Conservation (phyloP, 352 stramenopile species). For the Globisporangium viniferum region DNA sequence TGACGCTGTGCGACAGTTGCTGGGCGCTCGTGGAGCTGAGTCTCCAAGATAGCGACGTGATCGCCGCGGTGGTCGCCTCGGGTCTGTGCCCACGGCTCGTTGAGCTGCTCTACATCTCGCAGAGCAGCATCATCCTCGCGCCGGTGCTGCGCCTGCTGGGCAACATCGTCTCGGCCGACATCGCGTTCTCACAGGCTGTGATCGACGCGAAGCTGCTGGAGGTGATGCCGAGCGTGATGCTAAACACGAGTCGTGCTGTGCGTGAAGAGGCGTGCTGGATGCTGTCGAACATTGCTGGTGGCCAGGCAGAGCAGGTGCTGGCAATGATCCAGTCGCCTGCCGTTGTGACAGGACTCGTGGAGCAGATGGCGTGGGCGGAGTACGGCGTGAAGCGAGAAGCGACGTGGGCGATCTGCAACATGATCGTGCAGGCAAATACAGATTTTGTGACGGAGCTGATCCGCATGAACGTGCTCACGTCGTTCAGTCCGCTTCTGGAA, state of each 20-base stretch:
- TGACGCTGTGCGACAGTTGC: slow-evolving; percentile 85
- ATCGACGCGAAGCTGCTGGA: slow-evolving; percentile 77
- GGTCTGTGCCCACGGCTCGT: slow-evolving; percentile 73
- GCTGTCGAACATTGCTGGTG: slow-evolving; percentile 82
- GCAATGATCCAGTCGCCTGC: slow-evolving; percentile 71
- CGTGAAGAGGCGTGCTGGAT: slow-evolving; percentile 87
- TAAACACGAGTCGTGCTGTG: slow-evolving; percentile 71
- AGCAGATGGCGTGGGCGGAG: slow-evolving; percentile 87
- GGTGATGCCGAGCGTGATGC: slow-evolving; percentile 83
- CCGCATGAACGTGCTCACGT: slow-evolving; percentile 68
- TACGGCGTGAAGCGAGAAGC: slow-evolving; percentile 83
- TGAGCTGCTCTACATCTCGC: slow-evolving; percentile 79
- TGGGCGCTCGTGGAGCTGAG: slow-evolving; percentile 84
- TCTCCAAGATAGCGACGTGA: slow-evolving; percentile 62
- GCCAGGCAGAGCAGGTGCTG: slow-evolving; percentile 68
- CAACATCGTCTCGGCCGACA: slow-evolving; percentile 82
- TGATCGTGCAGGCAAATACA: slow-evolving; percentile 67
- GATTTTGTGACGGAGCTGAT: slow-evolving; percentile 67
- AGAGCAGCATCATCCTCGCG: slow-evolving; percentile 80
- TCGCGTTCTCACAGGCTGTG: slow-evolving; percentile 68
- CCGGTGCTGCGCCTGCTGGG: slow-evolving; percentile 73
- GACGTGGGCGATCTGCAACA: slow-evolving; percentile 85
- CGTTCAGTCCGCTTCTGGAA: slow-evolving; percentile 69
- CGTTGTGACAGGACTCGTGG: slow-evolving; percentile 60
- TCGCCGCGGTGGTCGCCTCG: slow-evolving; percentile 53